A percentile compares a stretch with the other conserved stretches of the same genome.
Evolutionary conservation across 2,329 filamentous ascomycete genomes (phyloP).

Genomic region (Waltergamsia citrina): DNA sequence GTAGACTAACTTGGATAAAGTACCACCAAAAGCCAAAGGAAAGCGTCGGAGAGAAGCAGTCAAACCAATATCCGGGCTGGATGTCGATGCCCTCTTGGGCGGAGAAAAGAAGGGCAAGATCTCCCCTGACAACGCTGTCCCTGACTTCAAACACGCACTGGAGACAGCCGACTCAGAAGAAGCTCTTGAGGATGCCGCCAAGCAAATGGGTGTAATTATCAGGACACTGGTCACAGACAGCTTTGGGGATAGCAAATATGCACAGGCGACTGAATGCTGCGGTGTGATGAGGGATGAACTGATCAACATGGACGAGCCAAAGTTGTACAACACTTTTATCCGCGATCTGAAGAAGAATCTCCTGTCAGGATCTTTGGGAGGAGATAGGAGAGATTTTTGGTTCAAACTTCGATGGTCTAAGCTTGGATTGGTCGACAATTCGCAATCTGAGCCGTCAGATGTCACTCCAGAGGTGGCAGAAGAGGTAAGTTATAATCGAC

Average conservation of each 20-base stretch:
- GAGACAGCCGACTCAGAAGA: constrained; percentile 47
- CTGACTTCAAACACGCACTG: constrained; percentile 81
- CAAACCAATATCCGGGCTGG: constrained; percentile 83
- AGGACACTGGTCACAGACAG: constrained; percentile 60
- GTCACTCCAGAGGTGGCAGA: constrained; percentile 64
- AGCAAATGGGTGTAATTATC: constrained; percentile 68
- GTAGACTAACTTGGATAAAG: constrained; percentile 26
- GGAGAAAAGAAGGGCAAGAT: constrained; percentile 35
- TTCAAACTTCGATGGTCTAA: constrained; percentile 56
- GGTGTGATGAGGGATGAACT: constrained; percentile 72
- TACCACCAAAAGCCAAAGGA: constrained; percentile 70
- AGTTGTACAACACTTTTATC: constrained; percentile 67
- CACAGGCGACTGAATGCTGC: constrained; percentile 64
- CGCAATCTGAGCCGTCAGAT: constrained; percentile 51
- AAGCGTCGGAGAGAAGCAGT: constrained; percentile 59
- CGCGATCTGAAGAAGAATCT: constrained; percentile 63
- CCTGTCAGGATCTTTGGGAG: constrained; percentile 59
- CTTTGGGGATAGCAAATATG: constrained; percentile 67
- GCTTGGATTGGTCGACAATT: constrained; percentile 64
- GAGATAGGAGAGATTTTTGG: constrained; percentile 78
- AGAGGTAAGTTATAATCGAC: constrained; percentile 30
- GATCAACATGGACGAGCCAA: constrained; percentile 64
- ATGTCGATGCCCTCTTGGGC: constrained; percentile 73
- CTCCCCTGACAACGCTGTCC: constrained; percentile 65
- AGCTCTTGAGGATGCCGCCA: constrained; percentile 55